phyloP scores from a whole-genome alignment of 352 stramenopile species.

The Phytopythium litorale region DNA sequence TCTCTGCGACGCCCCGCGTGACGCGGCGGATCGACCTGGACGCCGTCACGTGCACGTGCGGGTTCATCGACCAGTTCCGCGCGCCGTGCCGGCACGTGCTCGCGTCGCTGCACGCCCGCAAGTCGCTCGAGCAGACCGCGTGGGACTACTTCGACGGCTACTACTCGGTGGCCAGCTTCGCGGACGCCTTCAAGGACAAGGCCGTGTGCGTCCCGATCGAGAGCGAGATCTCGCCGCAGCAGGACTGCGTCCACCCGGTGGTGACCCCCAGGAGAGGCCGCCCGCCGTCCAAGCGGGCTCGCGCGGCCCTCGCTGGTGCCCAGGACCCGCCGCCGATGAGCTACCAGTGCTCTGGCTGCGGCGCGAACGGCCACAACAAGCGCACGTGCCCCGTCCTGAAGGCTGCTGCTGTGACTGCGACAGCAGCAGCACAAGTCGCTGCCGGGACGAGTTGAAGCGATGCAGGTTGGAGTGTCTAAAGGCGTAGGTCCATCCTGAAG shows the following conservation, averaged over 20 bases:
- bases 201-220: conserved; percentile 2
- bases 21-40: conserved; percentile 5
- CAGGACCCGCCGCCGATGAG: background rate
- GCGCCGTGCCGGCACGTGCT: conserved; percentile 5
- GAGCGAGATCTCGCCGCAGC: background rate
- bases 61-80: conserved; percentile 3
- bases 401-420: background rate
- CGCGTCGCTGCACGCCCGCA: conserved; percentile 1
- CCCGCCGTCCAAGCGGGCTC: conserved; percentile 2
- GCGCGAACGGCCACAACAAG: conserved; percentile 4
- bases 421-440: background rate
- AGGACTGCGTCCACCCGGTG: background rate
- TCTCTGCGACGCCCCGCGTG: background rate
- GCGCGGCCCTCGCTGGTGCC: background rate
- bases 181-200: conserved; percentile 5
- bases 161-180: conserved; percentile 3
- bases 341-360: conserved; percentile 6
- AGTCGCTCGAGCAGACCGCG: background rate
- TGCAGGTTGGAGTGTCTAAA: background rate
- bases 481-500: background rate
- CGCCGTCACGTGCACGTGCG: conserved; percentile 2
- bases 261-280: background rate
- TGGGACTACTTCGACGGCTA: conserved; percentile 4
- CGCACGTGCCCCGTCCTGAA: background rate
- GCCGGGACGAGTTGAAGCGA: background rate